These are phyloP conservation scores for Mycena leptocephala DNA, from an alignment of 768 basidiomycete genomes.

Conservation along the genomic window DNA sequence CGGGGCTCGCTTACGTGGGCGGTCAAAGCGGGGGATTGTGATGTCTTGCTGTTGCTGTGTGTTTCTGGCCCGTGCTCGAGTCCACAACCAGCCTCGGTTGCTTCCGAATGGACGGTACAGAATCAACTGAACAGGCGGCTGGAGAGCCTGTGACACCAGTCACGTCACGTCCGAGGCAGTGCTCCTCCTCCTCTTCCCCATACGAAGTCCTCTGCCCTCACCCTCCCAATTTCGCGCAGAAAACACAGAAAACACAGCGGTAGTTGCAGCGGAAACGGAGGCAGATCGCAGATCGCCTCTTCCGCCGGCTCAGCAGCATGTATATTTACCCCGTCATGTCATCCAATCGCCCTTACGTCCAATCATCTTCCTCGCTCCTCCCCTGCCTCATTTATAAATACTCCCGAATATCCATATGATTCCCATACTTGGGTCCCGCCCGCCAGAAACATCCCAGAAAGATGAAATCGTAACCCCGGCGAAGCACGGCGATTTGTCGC, in stretches of 20 bases:
- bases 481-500: background rate
- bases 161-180: background rate
- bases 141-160: slow-evolving; percentile 3
- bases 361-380: slow-evolving; percentile 29
- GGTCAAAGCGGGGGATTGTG: slow-evolving; percentile 28
- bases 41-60: slow-evolving; percentile 14
- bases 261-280: slow-evolving; percentile 10
- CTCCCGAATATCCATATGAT: background rate
- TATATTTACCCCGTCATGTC: slow-evolving; percentile 38
- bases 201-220: background rate
- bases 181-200: background rate
- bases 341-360: slow-evolving; percentile 38
- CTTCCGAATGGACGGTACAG: slow-evolving; percentile 17
- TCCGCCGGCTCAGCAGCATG: slow-evolving; percentile 31
- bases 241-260: too few species aligned
- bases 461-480: background rate
- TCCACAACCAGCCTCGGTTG: background rate
- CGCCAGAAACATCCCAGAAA: background rate
- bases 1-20: slow-evolving; percentile 19
- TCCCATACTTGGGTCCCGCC: background rate
- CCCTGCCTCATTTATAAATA: slow-evolving; percentile 11
- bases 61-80: background rate
- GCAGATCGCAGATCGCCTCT: slow-evolving; percentile 32
- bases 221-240: background rate
- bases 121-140: slow-evolving; percentile 19